A percentile compares a stretch with the other conserved stretches of the same genome.
phyloP scores from a whole-genome alignment of 495 filamentous ascomycete species.

The Aspergillus affinis region DNA sequence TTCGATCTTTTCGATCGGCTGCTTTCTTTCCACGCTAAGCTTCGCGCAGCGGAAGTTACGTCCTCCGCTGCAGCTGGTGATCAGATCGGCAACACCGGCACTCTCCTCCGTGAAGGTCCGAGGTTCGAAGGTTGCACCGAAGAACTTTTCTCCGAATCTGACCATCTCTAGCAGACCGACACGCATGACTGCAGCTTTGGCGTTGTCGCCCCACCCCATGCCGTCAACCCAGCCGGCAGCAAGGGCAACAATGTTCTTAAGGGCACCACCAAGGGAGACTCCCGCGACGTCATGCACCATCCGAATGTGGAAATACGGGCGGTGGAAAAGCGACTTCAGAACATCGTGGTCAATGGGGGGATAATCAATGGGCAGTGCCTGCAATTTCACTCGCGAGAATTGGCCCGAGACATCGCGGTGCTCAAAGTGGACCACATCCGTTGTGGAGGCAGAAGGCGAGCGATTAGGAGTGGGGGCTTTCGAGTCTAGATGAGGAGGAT shows the following conservation, averaged over 20 bases:
- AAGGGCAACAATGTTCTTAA: conserved; percentile 97
- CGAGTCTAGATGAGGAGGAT: conserved; percentile 82
- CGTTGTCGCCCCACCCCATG: conserved; percentile 96
- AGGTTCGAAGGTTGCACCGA: conserved; percentile 71
- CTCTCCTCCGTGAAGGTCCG: conserved; percentile 95
- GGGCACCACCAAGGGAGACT: conserved; percentile 89
- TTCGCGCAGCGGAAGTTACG: conserved; percentile 93
- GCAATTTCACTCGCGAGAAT: conserved; percentile 62
- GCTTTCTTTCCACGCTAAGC: conserved; percentile 75
- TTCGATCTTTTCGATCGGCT: conserved; percentile 85
- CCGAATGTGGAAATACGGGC: conserved; percentile 95
- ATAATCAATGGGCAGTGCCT: conserved; percentile 73
- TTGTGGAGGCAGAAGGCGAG: conserved; percentile 54
- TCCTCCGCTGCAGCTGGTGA: conserved; percentile 88
- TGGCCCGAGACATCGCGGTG: conserved; percentile 65
- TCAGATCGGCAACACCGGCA: conserved; percentile 93
- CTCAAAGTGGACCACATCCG: conserved; percentile 59
- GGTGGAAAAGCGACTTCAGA: conserved; percentile 84
- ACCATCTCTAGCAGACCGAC: conserved; percentile 94
- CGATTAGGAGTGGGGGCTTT: conserved; percentile 64
- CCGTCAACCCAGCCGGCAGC: conserved; percentile 95
- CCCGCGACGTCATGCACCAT: conserved; percentile 92
- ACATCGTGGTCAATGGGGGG: conserved; percentile 77
- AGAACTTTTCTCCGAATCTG: conserved; percentile 91
- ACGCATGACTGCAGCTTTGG: conserved; percentile 95